phyloP scores from a whole-genome alignment of 2,329 filamentous ascomycete genomes.

The Verticillium alfalfae region DNA sequence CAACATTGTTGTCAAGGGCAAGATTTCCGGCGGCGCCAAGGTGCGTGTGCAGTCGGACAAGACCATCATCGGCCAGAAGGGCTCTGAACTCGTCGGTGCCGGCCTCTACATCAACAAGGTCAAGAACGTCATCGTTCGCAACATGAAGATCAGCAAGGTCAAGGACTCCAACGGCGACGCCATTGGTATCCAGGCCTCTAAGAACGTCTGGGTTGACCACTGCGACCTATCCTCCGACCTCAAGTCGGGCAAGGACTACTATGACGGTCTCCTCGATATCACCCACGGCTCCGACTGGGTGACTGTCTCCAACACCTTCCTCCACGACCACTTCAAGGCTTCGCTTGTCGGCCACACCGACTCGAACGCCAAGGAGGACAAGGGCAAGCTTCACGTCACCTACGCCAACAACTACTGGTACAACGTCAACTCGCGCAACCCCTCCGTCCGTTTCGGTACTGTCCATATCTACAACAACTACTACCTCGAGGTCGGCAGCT shows the following conservation, averaged over 20 bases:
- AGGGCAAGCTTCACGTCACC: constrained; percentile 56
- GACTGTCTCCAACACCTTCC: constrained; percentile 36
- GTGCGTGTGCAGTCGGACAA: constrained; percentile 38
- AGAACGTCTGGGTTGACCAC: constrained; percentile 64
- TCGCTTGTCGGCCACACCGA: constrained; percentile 56
- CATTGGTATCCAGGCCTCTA: constrained; percentile 50
- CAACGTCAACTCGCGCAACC: constrained; percentile 59
- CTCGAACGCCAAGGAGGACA: constrained; percentile 51
- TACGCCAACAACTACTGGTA: constrained; percentile 62
- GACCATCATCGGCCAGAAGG: constrained; percentile 34
- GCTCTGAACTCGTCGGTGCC: constrained; percentile 33
- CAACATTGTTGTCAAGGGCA: constrained; percentile 34
- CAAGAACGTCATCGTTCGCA: constrained; percentile 57
- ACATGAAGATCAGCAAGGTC: constrained; percentile 54
- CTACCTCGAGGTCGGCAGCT: constrained; percentile 32
- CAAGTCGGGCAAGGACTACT: constrained; percentile 61
- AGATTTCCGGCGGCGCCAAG: constrained; percentile 32
- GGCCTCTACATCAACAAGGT: constrained; percentile 47
- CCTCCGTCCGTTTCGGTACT: constrained; percentile 61
- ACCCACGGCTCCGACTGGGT: constrained; percentile 59
- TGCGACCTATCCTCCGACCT: constrained; percentile 57
- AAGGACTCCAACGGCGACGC: constrained; percentile 52
- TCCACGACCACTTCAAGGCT: constrained; percentile 51
- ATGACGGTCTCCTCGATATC: constrained; percentile 60
- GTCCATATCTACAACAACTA: constrained; percentile 48